Evolutionary conservation across 2,329 filamentous ascomycete genomes (phyloP).

Genomic region (Trichoderma sp.): DNA sequence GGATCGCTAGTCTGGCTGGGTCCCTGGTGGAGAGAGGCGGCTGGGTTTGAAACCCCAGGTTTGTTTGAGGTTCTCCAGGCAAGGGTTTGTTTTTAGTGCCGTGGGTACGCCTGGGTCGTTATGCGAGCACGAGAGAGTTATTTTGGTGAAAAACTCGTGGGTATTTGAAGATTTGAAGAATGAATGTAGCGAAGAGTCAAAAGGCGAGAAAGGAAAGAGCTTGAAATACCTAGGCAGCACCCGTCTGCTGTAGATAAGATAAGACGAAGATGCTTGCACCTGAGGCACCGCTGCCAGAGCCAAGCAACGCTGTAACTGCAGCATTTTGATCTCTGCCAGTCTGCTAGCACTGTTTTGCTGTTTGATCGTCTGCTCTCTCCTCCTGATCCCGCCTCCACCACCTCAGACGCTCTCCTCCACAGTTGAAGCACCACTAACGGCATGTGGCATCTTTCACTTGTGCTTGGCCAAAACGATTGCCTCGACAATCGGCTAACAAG

Average conservation of each 20-base stretch:
- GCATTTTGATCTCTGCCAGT: neutral
- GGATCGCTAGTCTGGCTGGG: constrained; percentile 16
- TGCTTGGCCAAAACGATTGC: neutral
- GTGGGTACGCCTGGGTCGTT: neutral
- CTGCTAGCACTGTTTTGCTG: constrained; percentile 1
- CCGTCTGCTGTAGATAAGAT: neutral
- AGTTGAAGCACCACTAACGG: neutral
- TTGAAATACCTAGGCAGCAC: no score
- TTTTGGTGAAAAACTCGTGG: neutral
- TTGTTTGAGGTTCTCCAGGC: constrained; percentile 24
- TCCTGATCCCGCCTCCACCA: constrained; percentile 5
- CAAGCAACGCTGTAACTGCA: neutral
- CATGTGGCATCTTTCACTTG: neutral
- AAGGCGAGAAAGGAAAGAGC: neutral
- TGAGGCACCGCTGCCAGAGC: neutral
- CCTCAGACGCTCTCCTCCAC: neutral
- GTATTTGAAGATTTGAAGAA: neutral
- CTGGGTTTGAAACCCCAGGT: constrained; percentile 25
- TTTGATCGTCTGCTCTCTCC: constrained; percentile 23
- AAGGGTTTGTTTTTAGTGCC: constrained; percentile 24
- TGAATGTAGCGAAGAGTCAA: neutral
- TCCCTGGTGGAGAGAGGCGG: constrained; percentile 14
- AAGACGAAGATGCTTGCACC: no score
- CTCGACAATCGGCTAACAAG: neutral
- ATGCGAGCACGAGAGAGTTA: neutral